Percentiles rank a stretch among this genome's conserved stretches.
Evolutionary conservation across 2,329 filamentous ascomycete genomes (phyloP).

Genomic region (Coniochaeta sp.): DNA sequence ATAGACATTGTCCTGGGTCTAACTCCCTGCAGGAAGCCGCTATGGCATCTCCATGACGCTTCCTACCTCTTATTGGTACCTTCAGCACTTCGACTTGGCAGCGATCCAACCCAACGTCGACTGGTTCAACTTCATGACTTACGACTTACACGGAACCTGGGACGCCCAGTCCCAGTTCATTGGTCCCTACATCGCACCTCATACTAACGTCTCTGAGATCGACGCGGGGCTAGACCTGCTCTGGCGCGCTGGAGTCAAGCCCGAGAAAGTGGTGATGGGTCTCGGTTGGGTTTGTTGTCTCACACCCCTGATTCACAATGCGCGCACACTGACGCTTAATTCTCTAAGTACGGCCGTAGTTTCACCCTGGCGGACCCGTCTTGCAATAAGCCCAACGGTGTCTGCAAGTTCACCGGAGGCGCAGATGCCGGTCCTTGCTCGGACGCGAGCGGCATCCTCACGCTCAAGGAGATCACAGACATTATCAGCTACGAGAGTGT

Average conservation of each 20-base stretch:
- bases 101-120: slow-evolving; percentile 15
- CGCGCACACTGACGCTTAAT: slow-evolving; percentile 9
- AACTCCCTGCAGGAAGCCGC: not conserved
- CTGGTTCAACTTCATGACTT: slow-evolving; percentile 29
- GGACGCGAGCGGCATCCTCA: not conserved
- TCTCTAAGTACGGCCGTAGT: slow-evolving; percentile 2
- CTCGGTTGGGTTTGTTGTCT: slow-evolving; percentile 11
- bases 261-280: slow-evolving; percentile 19
- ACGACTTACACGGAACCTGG: slow-evolving; percentile 25
- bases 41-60: slow-evolving; percentile 10
- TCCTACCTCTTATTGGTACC: slow-evolving; percentile 21
- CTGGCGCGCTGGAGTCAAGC: slow-evolving; percentile 16
- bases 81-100: slow-evolving; percentile 18
- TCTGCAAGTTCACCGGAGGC: slow-evolving; percentile 8
- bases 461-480: not conserved
- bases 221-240: slow-evolving; percentile 16
- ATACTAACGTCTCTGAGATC: slow-evolving; percentile 26
- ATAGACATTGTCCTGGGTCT: too few relatives aligned
- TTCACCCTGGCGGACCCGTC: slow-evolving; percentile 9
- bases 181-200: slow-evolving; percentile 14
- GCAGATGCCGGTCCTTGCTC: slow-evolving; percentile 8
- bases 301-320: not conserved
- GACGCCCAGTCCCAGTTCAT: slow-evolving; percentile 12
- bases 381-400: slow-evolving; percentile 9
- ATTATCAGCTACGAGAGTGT: not conserved